Evolutionary conservation across 78 protist genomes (phyloP), one percentile per base, ranked within the genome.

Genomic region (Emiliania huxleyi): DNA sequence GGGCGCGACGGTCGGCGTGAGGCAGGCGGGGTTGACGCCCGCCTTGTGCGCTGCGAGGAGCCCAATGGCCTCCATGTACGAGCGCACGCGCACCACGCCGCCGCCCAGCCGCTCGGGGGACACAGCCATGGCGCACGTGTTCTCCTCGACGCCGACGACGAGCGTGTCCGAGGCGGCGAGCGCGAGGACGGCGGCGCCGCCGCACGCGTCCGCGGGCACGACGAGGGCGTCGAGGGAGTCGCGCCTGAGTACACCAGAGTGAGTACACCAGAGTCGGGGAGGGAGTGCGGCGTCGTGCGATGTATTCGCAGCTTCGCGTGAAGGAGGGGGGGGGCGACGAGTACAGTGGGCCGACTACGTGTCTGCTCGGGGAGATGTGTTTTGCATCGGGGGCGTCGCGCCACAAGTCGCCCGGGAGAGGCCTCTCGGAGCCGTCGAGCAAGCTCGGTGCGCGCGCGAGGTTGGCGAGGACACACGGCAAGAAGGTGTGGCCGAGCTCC

Each of bases 401-500:
- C 62, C 62, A 52, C 15, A 52, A 19, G 15, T 83, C 62, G 2
- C 40, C 89, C n/a, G 40, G 43, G 25, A 0, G 40, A 11, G 49
- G 40, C 62, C 62, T 4, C 52, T 15, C 62, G 43, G 25, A 2
- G 35, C 49, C 37, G 15, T 23, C 4, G 56, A 90, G 37, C 38
- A 90, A 25, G 18, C 29, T 40, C n/a, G 87, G 93, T 22, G 93
- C 93, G 21, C 93, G 87, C 2, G 83, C 26, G 2, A 91, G 75
- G 90, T 77, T 45, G 23, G 46, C 87, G 56, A 91, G 89, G 37
- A 91, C 89, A 52, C 93, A 91, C 29, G 93, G 93, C 11, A 91
- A 90, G 55, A 77, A 91, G 11, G 93, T 91, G 75, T 44, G 43
- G 12, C 93, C 93, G 40, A 89, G 55, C 49, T 89, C 91, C 42